Percentiles rank a stretch among this genome's conserved stretches.
Conservation (phyloP, 352 stramenopile species). For the Phytopythium delawarense region DNA sequence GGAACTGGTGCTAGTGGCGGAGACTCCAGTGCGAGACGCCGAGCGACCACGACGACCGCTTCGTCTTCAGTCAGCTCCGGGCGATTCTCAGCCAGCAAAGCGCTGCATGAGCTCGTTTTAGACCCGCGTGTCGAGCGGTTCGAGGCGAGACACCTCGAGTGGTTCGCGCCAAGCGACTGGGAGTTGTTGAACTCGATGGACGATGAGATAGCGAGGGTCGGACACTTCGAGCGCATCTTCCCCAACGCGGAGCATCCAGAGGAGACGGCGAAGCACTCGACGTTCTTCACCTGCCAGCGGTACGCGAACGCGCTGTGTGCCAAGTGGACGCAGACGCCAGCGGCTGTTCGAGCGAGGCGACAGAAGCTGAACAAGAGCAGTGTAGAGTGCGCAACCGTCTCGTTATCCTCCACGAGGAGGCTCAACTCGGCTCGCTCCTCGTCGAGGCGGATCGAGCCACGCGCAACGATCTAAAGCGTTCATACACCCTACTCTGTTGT, state of each 20-base stretch:
- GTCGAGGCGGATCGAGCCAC: neutral
- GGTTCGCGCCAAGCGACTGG: constrained; percentile 56
- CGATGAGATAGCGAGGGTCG: constrained; percentile 61
- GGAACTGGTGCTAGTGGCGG: neutral
- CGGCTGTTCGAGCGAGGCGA: constrained; percentile 5
- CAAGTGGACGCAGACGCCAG: constrained; percentile 56
- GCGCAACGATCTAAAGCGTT: neutral
- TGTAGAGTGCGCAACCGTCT: neutral
- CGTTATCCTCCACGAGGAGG: neutral
- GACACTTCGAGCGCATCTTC: constrained; percentile 74
- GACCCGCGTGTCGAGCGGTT: constrained; percentile 37
- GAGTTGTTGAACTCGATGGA: constrained; percentile 60
- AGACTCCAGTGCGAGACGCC: neutral
- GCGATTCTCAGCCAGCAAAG: constrained; percentile 24
- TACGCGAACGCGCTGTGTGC: constrained; percentile 57
- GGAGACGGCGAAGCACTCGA: constrained; percentile 24
- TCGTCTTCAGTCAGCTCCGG: neutral
- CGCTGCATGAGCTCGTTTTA: constrained; percentile 56
- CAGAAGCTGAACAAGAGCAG: neutral
- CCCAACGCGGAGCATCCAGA: constrained; percentile 20
- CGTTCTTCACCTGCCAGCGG: constrained; percentile 56
- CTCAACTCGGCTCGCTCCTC: neutral
- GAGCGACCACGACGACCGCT: neutral
- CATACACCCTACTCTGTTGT: neutral
- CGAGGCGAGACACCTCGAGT: constrained; percentile 41